A percentile compares a stretch with the other conserved stretches of the same genome.
Evolutionary conservation across 2,329 filamentous ascomycete species (phyloP).

Genomic region (Neofusicoccum parvum): DNA sequence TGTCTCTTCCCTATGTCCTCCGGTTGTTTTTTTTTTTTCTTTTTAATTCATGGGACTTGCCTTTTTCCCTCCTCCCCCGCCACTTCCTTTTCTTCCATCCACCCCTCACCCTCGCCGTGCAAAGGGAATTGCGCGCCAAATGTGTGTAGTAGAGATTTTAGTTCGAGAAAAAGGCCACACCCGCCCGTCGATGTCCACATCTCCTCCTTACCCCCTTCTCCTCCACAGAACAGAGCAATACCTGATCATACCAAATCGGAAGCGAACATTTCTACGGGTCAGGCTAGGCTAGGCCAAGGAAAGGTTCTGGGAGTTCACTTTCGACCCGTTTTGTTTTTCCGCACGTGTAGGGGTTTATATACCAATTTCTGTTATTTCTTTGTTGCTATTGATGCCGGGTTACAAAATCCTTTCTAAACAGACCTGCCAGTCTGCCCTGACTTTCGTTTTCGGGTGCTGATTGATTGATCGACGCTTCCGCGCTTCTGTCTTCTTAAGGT

Average conservation of each 20-base stretch:
- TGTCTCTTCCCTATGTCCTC: conserved; percentile 13
- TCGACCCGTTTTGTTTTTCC: background rate
- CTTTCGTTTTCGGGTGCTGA: background rate
- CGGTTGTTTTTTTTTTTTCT: background rate
- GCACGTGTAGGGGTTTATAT: conserved; percentile 4
- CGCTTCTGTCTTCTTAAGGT: too few species aligned
- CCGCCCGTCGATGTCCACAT: background rate
- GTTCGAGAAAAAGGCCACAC: background rate
- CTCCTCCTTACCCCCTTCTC: background rate
- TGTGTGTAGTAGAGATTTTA: conserved; percentile 16
- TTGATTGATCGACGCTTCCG: too few species aligned
- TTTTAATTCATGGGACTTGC: conserved; percentile 12
- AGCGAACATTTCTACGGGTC: background rate
- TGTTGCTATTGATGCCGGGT: background rate
- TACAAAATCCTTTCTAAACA: background rate
- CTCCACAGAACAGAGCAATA: background rate
- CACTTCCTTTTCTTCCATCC: background rate
- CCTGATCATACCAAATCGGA: background rate
- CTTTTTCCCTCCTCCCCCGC: background rate
- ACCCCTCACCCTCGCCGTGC: background rate
- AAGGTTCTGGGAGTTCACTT: background rate
- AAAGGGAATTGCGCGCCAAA: background rate
- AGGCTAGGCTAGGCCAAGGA: background rate
- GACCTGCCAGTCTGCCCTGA: background rate
- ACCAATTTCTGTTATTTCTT: conserved; percentile 5